These are phyloP conservation scores for Calocybe cyanea DNA, from an alignment of 768 basidiomycete species.

Conservation along the genomic window DNA sequence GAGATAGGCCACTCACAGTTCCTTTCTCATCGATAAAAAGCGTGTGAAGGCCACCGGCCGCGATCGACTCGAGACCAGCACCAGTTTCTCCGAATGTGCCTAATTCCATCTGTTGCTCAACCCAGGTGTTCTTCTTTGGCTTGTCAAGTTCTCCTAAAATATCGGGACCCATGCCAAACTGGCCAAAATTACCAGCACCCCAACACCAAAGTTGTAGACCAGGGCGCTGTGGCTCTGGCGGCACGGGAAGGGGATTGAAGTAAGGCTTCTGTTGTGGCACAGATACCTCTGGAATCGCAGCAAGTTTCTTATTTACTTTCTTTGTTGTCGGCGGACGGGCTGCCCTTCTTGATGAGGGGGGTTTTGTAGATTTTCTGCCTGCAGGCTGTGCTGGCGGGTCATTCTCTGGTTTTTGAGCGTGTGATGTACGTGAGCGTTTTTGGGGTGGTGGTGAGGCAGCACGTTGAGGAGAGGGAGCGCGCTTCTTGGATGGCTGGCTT, in stretches of 20 bases:
- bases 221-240: constrained; percentile 56
- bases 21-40: constrained; percentile 88
- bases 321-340: constrained; percentile 15
- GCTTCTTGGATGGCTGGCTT: constrained; percentile 39
- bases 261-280: constrained; percentile 48
- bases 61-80: constrained; percentile 79
- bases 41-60: constrained; percentile 86
- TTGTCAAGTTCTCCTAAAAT: constrained; percentile 66
- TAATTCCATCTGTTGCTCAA: constrained; percentile 69
- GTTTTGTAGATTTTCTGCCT: constrained; percentile 18
- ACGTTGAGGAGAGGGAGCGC: constrained; percentile 47
- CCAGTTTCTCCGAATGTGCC: constrained; percentile 67
- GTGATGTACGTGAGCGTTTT: constrained; percentile 44
- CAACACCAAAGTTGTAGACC: constrained; percentile 77
- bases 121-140: constrained; percentile 74
- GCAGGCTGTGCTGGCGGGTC: constrained; percentile 27
- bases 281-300: constrained; percentile 28
- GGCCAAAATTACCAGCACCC: constrained; percentile 93
- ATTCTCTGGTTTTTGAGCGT: constrained; percentile 40
- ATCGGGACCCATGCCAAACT: constrained; percentile 87
- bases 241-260: constrained; percentile 62
- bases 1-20: constrained; percentile 53
- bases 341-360: constrained; percentile 20
- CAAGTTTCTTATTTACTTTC: constrained; percentile 14
- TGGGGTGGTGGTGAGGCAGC: constrained; percentile 35